A percentile compares a stretch with the other conserved stretches of the same genome.
Evolutionary conservation across 805 yeast species (phyloP).

Genomic region (Wickerhamiella brachini): DNA sequence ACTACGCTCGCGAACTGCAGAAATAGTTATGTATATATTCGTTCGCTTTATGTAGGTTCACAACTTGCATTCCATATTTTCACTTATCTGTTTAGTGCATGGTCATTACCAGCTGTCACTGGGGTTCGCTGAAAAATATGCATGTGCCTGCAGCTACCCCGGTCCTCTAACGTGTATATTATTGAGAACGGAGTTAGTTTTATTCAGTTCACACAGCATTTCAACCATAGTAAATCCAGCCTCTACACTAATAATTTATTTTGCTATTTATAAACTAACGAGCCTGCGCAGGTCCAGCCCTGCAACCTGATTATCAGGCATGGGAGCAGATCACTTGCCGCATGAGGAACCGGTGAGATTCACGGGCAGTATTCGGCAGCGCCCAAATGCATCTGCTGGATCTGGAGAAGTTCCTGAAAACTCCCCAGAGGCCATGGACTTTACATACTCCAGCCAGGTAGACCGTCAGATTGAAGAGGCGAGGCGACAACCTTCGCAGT

Average conservation of each 20-base stretch:
- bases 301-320: background rate
- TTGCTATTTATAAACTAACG: too few species aligned
- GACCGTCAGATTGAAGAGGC: background rate
- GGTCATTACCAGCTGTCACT: too few species aligned
- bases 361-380: background rate
- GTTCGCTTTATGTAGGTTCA: background rate
- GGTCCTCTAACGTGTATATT: too few species aligned
- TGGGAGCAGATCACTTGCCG: background rate
- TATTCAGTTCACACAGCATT: too few species aligned
- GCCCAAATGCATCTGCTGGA: background rate
- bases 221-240: too few species aligned
- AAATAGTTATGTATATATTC: background rate
- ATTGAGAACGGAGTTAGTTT: too few species aligned
- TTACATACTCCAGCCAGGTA: background rate
- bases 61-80: too few species aligned
- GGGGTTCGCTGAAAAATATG: background rate
- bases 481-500: background rate
- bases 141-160: background rate
- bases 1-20: constrained; percentile 21
- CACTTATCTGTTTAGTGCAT: background rate
- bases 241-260: too few species aligned
- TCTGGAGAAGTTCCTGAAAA: background rate
- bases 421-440: background rate
- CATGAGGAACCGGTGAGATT: background rate
- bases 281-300: too few species aligned